A percentile compares a stretch with the other conserved stretches of the same genome.
phyloP scores from a whole-genome alignment of 163 green algal genomes.

The Chloromonas sp. region DNA sequence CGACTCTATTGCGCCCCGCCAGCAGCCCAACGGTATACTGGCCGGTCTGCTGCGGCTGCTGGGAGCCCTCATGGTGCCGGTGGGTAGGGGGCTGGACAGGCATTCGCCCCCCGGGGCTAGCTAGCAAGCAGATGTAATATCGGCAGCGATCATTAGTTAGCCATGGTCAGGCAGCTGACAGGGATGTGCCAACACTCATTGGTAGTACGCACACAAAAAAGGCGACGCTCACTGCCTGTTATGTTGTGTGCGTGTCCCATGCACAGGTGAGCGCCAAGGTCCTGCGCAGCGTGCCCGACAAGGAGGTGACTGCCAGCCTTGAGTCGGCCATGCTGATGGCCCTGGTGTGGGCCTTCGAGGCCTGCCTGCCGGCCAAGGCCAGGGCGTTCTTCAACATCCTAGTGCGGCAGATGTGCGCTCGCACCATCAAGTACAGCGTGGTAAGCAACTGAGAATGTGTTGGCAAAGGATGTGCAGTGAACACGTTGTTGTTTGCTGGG shows the following conservation, averaged over 20 bases:
- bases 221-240: no score
- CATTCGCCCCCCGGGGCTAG: not conserved
- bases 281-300: not conserved
- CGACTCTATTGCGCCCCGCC: conserved; percentile 1
- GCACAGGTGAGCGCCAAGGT: conserved; percentile 6
- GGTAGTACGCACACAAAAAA: no score
- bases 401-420: conserved; percentile 21
- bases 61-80: conserved; percentile 22
- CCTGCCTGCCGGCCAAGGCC: conserved; percentile 25
- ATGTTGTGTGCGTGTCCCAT: no score
- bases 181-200: no score
- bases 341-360: conserved; percentile 33
- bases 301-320: conserved; percentile 12
- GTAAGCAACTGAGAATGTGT: not conserved
- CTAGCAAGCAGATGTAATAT: not conserved
- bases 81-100: not conserved
- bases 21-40: conserved; percentile 34
- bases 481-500: not conserved
- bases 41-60: conserved; percentile 48
- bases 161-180: no score
- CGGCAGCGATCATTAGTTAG: no score
- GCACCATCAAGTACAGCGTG: conserved; percentile 11
- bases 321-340: conserved; percentile 26
- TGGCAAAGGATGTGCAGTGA: not conserved
- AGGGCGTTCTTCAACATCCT: conserved; percentile 43